phyloP scores from a whole-genome alignment of 192 early-diverging fungal genomes.

The Oehlia diaphana region DNA sequence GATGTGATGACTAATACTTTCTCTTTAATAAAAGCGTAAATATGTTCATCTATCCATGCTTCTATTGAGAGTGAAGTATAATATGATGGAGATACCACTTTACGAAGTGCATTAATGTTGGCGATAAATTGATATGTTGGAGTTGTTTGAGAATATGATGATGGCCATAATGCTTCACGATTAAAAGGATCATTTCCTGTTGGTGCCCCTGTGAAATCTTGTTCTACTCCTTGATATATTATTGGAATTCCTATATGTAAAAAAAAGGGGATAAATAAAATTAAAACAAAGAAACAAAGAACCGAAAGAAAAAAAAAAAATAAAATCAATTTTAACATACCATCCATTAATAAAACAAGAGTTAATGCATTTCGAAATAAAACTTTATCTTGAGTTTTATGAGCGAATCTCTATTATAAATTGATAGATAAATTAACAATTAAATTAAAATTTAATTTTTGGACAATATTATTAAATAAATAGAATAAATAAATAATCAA shows the following conservation, averaged over 20 bases:
- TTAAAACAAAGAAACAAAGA: too few relatives aligned
- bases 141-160: conserved; percentile 12
- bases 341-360: conserved; percentile 26
- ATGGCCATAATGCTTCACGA: conserved; percentile 34
- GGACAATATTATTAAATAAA: too few relatives aligned
- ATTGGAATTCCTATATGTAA: conserved; percentile 25
- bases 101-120: conserved; percentile 21
- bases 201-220: conserved; percentile 25
- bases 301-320: too few relatives aligned
- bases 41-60: conserved; percentile 24
- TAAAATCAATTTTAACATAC: neutral
- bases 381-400: conserved; percentile 19
- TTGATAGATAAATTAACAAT: too few relatives aligned
- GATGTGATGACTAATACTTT: conserved; percentile 25
- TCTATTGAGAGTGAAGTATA: neutral
- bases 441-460: too few relatives aligned
- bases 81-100: neutral
- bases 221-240: conserved; percentile 33
- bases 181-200: conserved; percentile 32
- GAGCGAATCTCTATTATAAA: conserved; percentile 16
- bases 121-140: conserved; percentile 30
- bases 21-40: conserved; percentile 33
- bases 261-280: too few relatives aligned
- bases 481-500: too few relatives aligned
- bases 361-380: conserved; percentile 33